phyloP scores from a whole-genome alignment of 2,329 filamentous ascomycete genomes.

The Cladophialophora psammophila region DNA sequence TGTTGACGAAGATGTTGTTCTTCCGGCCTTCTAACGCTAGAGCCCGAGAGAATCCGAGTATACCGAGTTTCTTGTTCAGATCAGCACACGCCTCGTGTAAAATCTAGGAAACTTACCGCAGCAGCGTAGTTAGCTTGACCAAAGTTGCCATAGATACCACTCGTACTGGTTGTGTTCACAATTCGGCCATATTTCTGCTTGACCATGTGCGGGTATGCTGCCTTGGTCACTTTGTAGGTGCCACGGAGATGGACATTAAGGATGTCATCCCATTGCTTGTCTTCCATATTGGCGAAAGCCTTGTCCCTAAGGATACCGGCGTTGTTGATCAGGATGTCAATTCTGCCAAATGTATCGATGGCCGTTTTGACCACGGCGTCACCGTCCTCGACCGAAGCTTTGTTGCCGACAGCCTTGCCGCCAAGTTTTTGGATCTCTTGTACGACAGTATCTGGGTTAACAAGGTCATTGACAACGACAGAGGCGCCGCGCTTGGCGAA shows the following conservation, averaged over 20 bases:
- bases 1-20: slow-evolving; percentile 98
- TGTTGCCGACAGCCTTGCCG: slow-evolving; percentile 89
- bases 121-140: slow-evolving; percentile 98
- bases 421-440: slow-evolving; percentile 89
- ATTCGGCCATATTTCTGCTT: slow-evolving; percentile 99
- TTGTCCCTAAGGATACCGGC: slow-evolving; percentile 97
- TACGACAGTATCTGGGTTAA: slow-evolving; percentile 88
- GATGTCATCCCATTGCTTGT: slow-evolving; percentile 90
- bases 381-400: slow-evolving; percentile 91
- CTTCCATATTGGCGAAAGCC: slow-evolving; percentile 97
- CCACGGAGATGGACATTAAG: slow-evolving; percentile 91
- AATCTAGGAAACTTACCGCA: slow-evolving; percentile 64
- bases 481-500: slow-evolving; percentile 85
- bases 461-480: slow-evolving; percentile 94
- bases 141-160: slow-evolving; percentile 98
- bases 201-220: slow-evolving; percentile 95
- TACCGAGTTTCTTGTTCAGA: slow-evolving; percentile 77
- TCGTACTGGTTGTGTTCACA: slow-evolving; percentile 95
- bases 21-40: slow-evolving; percentile 92
- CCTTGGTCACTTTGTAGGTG: slow-evolving; percentile 96
- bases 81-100: slow-evolving; percentile 1
- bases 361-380: slow-evolving; percentile 89
- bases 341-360: slow-evolving; percentile 89
- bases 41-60: slow-evolving; percentile 92
- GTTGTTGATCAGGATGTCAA: slow-evolving; percentile 97